phyloP scores from a whole-genome alignment of 1,139 yeast species.

The Taphrina betulina region DNA sequence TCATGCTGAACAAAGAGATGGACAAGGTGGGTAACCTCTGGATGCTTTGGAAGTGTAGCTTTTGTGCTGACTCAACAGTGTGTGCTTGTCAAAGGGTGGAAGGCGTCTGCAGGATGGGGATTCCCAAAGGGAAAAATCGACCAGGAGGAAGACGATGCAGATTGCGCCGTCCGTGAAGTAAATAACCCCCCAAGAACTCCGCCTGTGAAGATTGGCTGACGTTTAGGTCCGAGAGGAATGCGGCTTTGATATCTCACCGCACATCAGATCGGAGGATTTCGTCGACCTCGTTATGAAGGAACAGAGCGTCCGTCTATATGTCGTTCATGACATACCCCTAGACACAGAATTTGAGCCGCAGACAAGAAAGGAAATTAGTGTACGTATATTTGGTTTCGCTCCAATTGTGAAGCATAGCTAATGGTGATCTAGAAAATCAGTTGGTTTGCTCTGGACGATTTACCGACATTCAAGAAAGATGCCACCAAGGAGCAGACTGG shows the following conservation, averaged over 20 bases:
- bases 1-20: conserved; percentile 70
- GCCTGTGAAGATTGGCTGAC: neutral
- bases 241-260: conserved; percentile 78
- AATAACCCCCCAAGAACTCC: neutral
- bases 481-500: conserved; percentile 31
- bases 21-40: conserved; percentile 58
- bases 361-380: conserved; percentile 82
- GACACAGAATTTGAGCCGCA: conserved; percentile 69
- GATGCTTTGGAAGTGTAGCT: too few species aligned
- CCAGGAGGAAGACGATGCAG: conserved; percentile 84
- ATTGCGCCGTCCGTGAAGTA: conserved; percentile 88
- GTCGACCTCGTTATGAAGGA: conserved; percentile 80
- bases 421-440: conserved; percentile 48
- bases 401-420: neutral
- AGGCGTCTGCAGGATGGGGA: conserved; percentile 79
- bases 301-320: conserved; percentile 79
- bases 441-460: conserved; percentile 59
- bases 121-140: conserved; percentile 97
- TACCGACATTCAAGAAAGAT: conserved; percentile 46
- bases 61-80: conserved; percentile 29
- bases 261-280: conserved; percentile 66
- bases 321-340: conserved; percentile 78
- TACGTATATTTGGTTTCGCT: conserved; percentile 33
- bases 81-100: conserved; percentile 80
- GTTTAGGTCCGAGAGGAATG: conserved; percentile 70